phyloP scores from a whole-genome alignment of 2,329 filamentous ascomycete species.

The Paraconiothyrium brasiliense region DNA sequence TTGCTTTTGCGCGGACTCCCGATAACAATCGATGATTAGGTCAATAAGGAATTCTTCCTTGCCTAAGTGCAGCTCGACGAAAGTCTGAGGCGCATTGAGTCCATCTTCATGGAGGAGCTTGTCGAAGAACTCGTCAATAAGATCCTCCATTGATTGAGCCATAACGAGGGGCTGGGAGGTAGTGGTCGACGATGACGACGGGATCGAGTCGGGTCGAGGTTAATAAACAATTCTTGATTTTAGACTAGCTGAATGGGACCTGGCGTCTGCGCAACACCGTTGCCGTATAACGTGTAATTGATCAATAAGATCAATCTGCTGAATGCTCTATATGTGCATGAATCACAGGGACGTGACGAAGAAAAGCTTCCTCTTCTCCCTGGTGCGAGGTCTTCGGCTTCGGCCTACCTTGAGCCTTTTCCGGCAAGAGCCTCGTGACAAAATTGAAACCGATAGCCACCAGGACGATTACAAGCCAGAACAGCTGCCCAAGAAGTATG shows the following conservation, averaged over 20 bases:
- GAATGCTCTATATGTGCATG: neutral
- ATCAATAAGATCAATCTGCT: neutral
- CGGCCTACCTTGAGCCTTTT: constrained; percentile 23
- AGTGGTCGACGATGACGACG: too few relatives aligned
- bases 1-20: neutral
- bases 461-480: constrained; percentile 67
- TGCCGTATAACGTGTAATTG: neutral
- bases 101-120: too few relatives aligned
- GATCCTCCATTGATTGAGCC: too few relatives aligned
- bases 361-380: neutral
- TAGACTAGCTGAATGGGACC: neutral
- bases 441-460: constrained; percentile 24
- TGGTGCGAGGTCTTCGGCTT: constrained; percentile 4
- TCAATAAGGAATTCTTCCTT: neutral
- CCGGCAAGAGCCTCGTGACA: constrained; percentile 18
- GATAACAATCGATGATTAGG: neutral
- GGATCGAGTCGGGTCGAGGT: too few relatives aligned
- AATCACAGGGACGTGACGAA: too few relatives aligned
- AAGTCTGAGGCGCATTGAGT: neutral
- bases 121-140: too few relatives aligned
- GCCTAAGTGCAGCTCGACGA: neutral
- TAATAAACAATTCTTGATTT: neutral
- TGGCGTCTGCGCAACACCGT: neutral
- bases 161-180: too few relatives aligned
- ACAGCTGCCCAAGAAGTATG: constrained; percentile 70